These are phyloP conservation scores for Rosa lucieae DNA, from an alignment of 306 rosid genomes.

Conservation along the genomic window DNA sequence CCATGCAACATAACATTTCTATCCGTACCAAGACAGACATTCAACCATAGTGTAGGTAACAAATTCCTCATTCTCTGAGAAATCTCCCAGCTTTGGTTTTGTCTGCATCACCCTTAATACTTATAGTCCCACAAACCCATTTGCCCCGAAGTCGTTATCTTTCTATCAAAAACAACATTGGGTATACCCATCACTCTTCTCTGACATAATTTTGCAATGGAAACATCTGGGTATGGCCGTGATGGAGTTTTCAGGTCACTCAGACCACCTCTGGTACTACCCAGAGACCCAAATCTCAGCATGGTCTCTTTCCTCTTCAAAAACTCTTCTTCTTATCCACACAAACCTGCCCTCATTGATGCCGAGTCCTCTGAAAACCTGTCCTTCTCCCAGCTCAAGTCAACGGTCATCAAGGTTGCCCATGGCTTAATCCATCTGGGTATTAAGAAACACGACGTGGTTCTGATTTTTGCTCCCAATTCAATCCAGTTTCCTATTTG, in stretches of 20 bases:
- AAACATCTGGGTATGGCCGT: conserved; percentile 76
- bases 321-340: conserved; percentile 37
- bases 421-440: conserved; percentile 54
- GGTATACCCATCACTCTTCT: background rate
- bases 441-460: conserved; percentile 70
- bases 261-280: conserved; percentile 52
- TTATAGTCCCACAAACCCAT: too few species aligned
- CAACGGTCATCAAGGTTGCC: conserved; percentile 45
- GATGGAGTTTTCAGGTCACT: conserved; percentile 76
- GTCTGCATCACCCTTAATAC: background rate
- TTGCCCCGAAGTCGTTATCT: background rate
- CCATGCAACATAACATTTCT: too few species aligned
- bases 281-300: conserved; percentile 51
- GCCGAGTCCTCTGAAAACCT: conserved; percentile 47
- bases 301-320: conserved; percentile 63
- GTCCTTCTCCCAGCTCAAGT: conserved; percentile 53
- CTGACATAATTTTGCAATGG: conserved; percentile 42
- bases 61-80: too few species aligned
- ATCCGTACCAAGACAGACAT: too few species aligned
- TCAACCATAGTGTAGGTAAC: too few species aligned
- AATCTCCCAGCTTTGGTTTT: background rate
- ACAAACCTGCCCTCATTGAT: conserved; percentile 66
- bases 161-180: background rate
- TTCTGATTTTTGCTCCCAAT: conserved; percentile 74
- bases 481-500: conserved; percentile 51